Evolutionary conservation across 73 alveolate genomes (phyloP), one percentile per base, ranked within the genome.

Genomic region (Paramecium sexaurelia): DNA sequence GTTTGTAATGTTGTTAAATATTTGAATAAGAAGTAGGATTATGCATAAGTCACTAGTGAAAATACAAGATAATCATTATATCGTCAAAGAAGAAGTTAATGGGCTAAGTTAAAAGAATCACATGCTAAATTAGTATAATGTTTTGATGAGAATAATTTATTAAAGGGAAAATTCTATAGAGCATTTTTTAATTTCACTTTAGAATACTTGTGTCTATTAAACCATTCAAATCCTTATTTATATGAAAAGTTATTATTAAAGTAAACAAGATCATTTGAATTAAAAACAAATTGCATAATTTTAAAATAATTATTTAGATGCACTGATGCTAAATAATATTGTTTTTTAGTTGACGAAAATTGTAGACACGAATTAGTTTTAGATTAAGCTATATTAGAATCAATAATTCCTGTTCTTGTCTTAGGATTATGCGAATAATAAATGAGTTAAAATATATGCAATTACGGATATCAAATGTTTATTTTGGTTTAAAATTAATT

Each of bases 401-500:
- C 39, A 27, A 78, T 22, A 41, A 45, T 41, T 39, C 86, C 86
- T 78, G 43, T 43, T 40, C 71, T 78, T 29, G 73, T 78, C 5
- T 78, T 39, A 22, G 68, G 73, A 78, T 11, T 32, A 35, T 71
- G 86, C 17, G 56, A 71, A n/a, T 19, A 33, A 36, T 19, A 29
- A 71, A 32, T 37, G 17, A 71, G 19, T 71, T 71, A 71, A 71
- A 71, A 71, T 71, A 15, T 22, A n/a, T 35, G 55, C 29, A 71
- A 71, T 78, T 78, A 78, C 24, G 40, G 43, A 7, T 78, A 78
- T 78, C 41, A 78, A 15, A 7, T 24, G 19, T 40, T 40, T 15
- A 13, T 40, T 8, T 24, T 78, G 0, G 41, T 78, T 17, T 24
- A 78, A 78, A 26, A 37, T 45, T 1, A 39, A 26, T 26, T 78